Base-by-base conservation (phyloP, 225 moss, liverwort and hornwort species). In the Pseudoscleropodium purum region DNA sequence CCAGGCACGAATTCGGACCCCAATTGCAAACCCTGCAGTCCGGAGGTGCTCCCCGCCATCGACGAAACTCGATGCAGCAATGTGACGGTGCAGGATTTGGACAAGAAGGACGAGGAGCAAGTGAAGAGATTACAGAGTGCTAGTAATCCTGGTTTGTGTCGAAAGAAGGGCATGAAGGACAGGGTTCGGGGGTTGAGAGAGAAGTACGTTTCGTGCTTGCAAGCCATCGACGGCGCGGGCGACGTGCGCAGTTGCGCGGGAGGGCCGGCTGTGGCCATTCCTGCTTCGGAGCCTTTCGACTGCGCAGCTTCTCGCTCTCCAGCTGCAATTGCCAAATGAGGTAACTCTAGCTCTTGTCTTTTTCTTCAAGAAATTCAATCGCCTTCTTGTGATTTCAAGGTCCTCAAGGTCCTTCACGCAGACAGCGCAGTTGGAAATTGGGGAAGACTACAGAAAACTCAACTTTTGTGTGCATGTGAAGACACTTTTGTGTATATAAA, bases 151-250 rank as follows among this genome's bases (percentile, higher is more conserved):
- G 7, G 66, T 18, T 15, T 80, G 43, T 16, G 73, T 52, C 51
- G 83, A 18, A 37, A 88, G 81, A 92, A 88, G 33, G 41, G 92
- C 66, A 18, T 91, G 84, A 94, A 92, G 87, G 52, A 78, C 33
- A 84, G 45, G 85, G 45, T 94, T 33, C 91, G 89, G 21, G 91
- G 92, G 21, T 15, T 92, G 85, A 67, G 88, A 13, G 89, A 91
- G 73, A 88, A 89, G 74, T 93, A 94, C 57, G 90, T 92, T 5
- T 85, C 92, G 54, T 94, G 94, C 90, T 90, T 94, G 88, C 91
- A 94, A 82, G 82, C 91, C 13, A 87, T 93, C 6, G 94, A 94
- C 47, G 85, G 85, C 26, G 68, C 80, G 11, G 90, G 60, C 27
- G 92, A 91, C 79, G 60, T 93, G 90, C 87, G 90, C 56, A 68